Conservation (phyloP, 73 alveolate species). For the Tetrahymena elliotti region DNA sequence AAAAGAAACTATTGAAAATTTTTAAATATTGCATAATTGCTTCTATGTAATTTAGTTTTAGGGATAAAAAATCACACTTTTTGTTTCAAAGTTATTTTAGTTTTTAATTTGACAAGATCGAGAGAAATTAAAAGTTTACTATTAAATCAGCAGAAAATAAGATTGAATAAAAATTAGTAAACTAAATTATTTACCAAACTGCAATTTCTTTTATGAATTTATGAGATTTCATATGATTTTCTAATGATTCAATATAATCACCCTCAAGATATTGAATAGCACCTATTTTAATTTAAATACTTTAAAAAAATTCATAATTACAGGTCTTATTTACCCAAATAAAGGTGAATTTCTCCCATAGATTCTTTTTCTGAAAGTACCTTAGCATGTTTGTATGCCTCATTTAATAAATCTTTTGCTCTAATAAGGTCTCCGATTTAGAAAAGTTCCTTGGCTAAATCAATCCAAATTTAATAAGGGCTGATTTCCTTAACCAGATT, state of each 20-base stretch:
- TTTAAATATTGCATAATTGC: too few relatives aligned
- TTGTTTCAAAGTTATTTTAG: too few relatives aligned
- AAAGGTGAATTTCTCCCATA: constrained; percentile 31
- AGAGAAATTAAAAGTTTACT: too few relatives aligned
- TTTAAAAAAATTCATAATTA: neutral
- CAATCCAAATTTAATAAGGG: constrained; percentile 9
- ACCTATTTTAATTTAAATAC: constrained; percentile 4
- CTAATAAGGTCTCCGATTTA: constrained; percentile 27
- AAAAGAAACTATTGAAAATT: too few relatives aligned
- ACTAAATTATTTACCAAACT: neutral
- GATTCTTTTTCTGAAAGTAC: constrained; percentile 30
- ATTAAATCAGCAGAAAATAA: too few relatives aligned
- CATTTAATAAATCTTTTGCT: constrained; percentile 29
- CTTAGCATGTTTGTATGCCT: constrained; percentile 35
- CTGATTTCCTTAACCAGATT: constrained; percentile 21
- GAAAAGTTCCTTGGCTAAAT: constrained; percentile 11
- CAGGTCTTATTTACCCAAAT: constrained; percentile 1
- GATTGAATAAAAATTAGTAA: neutral
- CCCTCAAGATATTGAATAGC: constrained; percentile 23
- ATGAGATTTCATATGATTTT: constrained; percentile 37
- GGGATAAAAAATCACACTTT: too few relatives aligned
- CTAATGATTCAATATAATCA: constrained; percentile 34
- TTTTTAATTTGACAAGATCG: too few relatives aligned
- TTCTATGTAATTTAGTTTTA: too few relatives aligned
- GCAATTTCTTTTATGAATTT: constrained; percentile 20